Base-by-base conservation (phyloP, 73 alveolate species). In the Paraurostyla sp. region DNA sequence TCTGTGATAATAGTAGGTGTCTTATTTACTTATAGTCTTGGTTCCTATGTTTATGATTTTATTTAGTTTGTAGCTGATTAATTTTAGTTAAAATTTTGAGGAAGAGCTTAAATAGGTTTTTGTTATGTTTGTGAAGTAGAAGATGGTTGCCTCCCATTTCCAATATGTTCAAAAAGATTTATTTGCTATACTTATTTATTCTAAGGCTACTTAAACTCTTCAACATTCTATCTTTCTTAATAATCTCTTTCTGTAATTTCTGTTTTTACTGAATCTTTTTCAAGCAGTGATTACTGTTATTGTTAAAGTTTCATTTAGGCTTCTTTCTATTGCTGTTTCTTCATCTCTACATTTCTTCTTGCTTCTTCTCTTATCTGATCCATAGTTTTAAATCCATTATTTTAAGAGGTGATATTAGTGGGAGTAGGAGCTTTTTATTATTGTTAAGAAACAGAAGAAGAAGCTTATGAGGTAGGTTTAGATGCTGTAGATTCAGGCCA, bases 331-430 rank as follows among this genome's bases (percentile, higher is more conserved):
- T 80, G 75, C 16, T 46, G n/a, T n/a, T 76, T 54, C 50, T 82
- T 82, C 71, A 40, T 7, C 49, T 89, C 95, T 2, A 89, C 92
- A 42, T 87, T 78, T 33, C 48, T 45, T 46, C 68, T 89, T 13
- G 95, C 95, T 50, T 89, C 95, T 81, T 81, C 86, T 41, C 87
- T 81, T 9, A 89, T 82, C 48, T 89, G 58, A 16, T 89, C 95
- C 76, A 89, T 81, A 0, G 92, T 89, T 48, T 87, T 89, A 49
- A 89, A 65, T 22, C 58, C n/a, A n/a, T n/a, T n/a, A n/a, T n/a
- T n/a, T n/a, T n/a, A n/a, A n/a, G n/a, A 18, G 0, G 38, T 29
- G 9, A 18, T 20, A 0, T 36, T 18, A 48, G n/a, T 16, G 11
- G 38, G 42, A 3, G 25, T 27, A n/a, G 46, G 76, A 18, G 18